These are phyloP conservation scores for Claviceps monticola DNA, from an alignment of 2,329 filamentous ascomycete species.

Conservation along the genomic window DNA sequence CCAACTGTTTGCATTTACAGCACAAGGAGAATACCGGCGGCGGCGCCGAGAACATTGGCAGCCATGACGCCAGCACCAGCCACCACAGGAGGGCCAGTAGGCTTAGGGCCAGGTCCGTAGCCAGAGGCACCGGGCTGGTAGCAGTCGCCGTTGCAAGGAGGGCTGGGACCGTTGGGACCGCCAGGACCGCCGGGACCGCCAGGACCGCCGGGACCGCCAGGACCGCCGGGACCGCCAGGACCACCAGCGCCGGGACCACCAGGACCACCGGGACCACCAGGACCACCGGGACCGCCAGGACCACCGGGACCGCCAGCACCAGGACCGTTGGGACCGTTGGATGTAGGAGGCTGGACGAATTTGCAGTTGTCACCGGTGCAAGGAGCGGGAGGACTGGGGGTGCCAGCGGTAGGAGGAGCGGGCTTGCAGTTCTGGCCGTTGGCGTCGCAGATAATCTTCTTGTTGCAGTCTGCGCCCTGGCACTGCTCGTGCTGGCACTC, in stretches of 20 bases:
- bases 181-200: background rate
- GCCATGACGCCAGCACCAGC: constrained; percentile 10
- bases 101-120: no score
- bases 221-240: background rate
- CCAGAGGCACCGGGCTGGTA: no score
- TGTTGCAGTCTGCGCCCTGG: constrained; percentile 17
- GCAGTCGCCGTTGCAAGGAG: no score
- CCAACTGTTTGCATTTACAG: constrained; percentile 8
- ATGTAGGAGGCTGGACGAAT: background rate
- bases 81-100: constrained; percentile 3
- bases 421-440: constrained; percentile 9
- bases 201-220: background rate
- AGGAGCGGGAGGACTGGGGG: background rate
- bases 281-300: background rate
- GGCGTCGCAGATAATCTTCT: constrained; percentile 15
- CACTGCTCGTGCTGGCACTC: constrained; percentile 18
- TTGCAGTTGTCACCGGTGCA: constrained; percentile 5
- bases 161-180: background rate
- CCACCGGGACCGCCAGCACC: background rate
- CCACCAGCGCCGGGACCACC: background rate
- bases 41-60: constrained; percentile 11
- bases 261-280: background rate
- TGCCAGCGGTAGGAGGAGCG: constrained; percentile 5
- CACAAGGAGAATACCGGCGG: constrained; percentile 12
- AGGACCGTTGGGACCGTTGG: constrained; percentile 1